phyloP scores from a whole-genome alignment of 176 grass and related monocot genomes.

The Alloteropsis semialata region DNA sequence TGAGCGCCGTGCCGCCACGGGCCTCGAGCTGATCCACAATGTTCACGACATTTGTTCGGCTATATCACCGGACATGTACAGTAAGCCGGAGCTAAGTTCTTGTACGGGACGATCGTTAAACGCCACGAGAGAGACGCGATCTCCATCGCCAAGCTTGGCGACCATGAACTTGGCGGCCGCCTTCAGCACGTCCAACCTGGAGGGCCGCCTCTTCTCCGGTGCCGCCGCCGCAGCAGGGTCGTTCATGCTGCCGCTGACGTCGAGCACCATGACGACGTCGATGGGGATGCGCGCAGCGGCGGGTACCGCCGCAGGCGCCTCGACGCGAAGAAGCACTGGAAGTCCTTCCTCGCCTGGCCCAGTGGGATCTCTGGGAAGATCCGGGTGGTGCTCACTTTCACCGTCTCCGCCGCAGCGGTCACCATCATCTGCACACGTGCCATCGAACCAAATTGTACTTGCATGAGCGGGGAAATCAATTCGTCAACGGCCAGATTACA shows the following conservation, averaged over 20 bases:
- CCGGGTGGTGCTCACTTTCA: neutral
- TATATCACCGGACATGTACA: neutral
- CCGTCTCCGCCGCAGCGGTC: neutral
- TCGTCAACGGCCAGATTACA: too few relatives aligned
- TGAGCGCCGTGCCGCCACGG: neutral
- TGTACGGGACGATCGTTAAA: neutral
- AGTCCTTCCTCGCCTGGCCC: neutral
- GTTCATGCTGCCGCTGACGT: conserved; percentile 19
- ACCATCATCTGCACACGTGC: neutral
- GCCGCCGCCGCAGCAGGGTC: neutral
- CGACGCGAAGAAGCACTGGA: conserved; percentile 4
- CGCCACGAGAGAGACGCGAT: neutral
- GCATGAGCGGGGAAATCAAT: neutral
- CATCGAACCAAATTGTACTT: neutral
- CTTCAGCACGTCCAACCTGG: conserved; percentile 7
- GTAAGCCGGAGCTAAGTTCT: neutral
- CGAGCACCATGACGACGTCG: neutral
- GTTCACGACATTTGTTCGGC: neutral
- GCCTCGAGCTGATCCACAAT: neutral
- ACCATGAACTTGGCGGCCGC: neutral
- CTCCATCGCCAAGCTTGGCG: neutral
- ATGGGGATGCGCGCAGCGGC: neutral
- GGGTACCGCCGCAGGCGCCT: neutral
- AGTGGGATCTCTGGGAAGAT: neutral
- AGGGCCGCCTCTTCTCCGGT: neutral